Evolutionary conservation across 768 basidiomycete genomes (phyloP), one percentile per base, ranked within the genome.

Genomic region (Chiua virens): DNA sequence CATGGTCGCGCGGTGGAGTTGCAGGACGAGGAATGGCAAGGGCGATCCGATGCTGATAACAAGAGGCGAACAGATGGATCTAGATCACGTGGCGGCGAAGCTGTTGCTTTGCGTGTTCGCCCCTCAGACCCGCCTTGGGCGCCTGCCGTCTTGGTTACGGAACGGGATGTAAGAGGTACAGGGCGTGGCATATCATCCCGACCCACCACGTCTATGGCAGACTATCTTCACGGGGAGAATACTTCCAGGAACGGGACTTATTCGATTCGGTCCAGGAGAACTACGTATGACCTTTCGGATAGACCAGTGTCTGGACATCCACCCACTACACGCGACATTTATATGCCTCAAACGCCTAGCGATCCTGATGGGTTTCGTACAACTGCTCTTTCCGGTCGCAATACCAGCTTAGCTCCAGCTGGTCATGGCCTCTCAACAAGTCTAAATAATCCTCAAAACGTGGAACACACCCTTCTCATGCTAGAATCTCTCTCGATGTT

Each of bases 401-500:
- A 60, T 38, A 46, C 54, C 15, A 56, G 52, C 27, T 27, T 50
- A 18, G 61, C 66, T 3, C 60, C 70, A 6, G 35, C 57, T 27
- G 41, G 50, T 20, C 58, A 48, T 36, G 56, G 57, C 28, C 44
- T 55, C 14, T 30, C 47, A 22, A 32, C 52, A n/a, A 58, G 23
- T 39, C 22, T 59, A 2, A 54, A 51, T 3, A 55, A 17, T 23
- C 59, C 56, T 42, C 64, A 63, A 34, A 70, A 64, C 34, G 64
- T 73, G 4, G 87, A 91, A 56, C 90, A 91, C 58, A 74, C 81
- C 1, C 73, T 78, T n/a, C 68, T 92, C 40, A 82, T 92, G 79
- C 58, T 82, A 20, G 88, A 92, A 37, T 79, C 83, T 17, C 69
- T 92, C 14, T 64, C 71, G 5, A 80, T 86, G 75, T 89, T 92